Percentiles rank a stretch among this genome's conserved stretches.
Evolutionary conservation across 768 basidiomycete genomes (phyloP).

Genomic region (Tubosaeta sp.): DNA sequence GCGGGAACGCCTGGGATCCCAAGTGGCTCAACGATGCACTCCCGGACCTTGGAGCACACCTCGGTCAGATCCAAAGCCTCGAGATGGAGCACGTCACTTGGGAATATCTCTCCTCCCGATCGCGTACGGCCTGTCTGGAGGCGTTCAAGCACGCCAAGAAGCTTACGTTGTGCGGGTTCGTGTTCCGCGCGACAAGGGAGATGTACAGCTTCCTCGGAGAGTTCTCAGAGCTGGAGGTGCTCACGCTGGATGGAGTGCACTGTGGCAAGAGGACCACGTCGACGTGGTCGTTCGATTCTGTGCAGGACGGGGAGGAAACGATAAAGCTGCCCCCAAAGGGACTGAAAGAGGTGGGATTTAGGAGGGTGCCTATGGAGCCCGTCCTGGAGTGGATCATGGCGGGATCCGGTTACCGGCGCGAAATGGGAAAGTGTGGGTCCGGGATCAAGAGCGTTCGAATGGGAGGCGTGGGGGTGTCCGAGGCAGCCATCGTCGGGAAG

Average conservation of each 20-base stretch:
- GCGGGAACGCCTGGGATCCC: conserved; percentile 30
- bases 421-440: conserved; percentile 3
- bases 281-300: conserved; percentile 8
- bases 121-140: conserved; percentile 23
- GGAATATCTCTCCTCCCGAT: conserved; percentile 29
- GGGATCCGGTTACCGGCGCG: conserved; percentile 12
- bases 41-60: conserved; percentile 19
- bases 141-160: conserved; percentile 19
- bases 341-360: conserved; percentile 26
- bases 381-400: conserved; percentile 29
- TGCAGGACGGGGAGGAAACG: conserved; percentile 4
- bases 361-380: conserved; percentile 19
- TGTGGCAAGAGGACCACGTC: conserved; percentile 18
- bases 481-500: conserved; percentile 24
- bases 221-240: conserved; percentile 23
- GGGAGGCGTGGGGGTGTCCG: conserved; percentile 25
- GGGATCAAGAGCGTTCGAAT: conserved; percentile 23
- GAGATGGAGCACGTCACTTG: conserved; percentile 30
- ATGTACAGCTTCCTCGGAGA: conserved; percentile 27
- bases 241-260: conserved; percentile 29
- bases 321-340: conserved; percentile 15
- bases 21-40: conserved; percentile 30
- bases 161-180: conserved; percentile 23
- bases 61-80: conserved; percentile 19
- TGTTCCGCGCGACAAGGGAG: conserved; percentile 24